Percentiles rank a stretch among this genome's conserved stretches.
Evolutionary conservation across 257 asterid genomes (phyloP).

Genomic region (Hygrophila difformis): DNA sequence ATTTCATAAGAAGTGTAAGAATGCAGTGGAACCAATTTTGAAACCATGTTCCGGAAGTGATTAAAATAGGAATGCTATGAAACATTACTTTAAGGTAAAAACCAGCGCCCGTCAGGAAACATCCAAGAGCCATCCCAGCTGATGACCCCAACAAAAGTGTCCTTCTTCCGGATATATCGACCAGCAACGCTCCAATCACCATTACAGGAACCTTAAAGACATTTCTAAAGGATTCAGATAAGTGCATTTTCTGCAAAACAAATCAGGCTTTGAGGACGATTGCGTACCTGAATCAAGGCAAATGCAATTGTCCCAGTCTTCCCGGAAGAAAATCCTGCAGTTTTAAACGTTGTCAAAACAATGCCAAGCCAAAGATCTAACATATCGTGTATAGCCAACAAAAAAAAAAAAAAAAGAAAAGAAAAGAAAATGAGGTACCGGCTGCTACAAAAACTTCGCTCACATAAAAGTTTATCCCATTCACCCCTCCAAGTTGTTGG

Average conservation of each 20-base stretch:
- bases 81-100: slow-evolving; percentile 61
- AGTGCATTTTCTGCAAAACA: no score
- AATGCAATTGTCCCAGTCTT: slow-evolving; percentile 55
- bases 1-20: background rate
- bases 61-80: background rate
- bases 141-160: slow-evolving; percentile 80
- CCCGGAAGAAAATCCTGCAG: slow-evolving; percentile 63
- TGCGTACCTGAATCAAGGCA: slow-evolving; percentile 55
- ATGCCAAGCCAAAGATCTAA: background rate
- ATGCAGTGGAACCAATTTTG: background rate
- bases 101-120: slow-evolving; percentile 55
- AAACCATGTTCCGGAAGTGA: background rate
- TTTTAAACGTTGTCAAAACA: background rate
- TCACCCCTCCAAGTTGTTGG: slow-evolving; percentile 75
- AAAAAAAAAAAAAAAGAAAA: no score
- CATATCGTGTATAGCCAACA: background rate
- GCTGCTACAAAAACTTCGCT: slow-evolving; percentile 69
- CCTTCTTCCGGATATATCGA: slow-evolving; percentile 78
- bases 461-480: slow-evolving; percentile 68
- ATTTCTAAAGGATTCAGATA: no score
- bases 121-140: slow-evolving; percentile 63
- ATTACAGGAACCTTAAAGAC: slow-evolving; percentile 64
- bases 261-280: background rate
- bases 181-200: slow-evolving; percentile 61
- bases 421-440: slow-evolving; percentile 21